A percentile compares a stretch with the other conserved stretches of the same genome.
These are phyloP conservation scores for Russula virescens DNA, from an alignment of 768 basidiomycete genomes.

Conservation along the genomic window DNA sequence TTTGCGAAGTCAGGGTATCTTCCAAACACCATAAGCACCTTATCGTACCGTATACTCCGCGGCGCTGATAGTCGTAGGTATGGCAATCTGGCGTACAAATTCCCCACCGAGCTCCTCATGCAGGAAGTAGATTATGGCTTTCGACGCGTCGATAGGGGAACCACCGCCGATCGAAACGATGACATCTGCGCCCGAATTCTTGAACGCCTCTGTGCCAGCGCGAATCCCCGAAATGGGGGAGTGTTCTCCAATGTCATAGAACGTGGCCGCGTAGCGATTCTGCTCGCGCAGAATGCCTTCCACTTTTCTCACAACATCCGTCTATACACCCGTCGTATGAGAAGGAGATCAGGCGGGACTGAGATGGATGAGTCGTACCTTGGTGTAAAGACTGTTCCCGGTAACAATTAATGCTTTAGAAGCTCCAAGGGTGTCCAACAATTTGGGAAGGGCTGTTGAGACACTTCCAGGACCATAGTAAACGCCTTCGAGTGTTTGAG, in stretches of 20 bases:
- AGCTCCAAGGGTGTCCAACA: constrained; percentile 48
- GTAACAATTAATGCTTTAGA: constrained; percentile 69
- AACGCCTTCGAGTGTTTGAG: constrained; percentile 59
- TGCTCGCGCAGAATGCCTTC: constrained; percentile 50
- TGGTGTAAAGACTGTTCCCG: constrained; percentile 59
- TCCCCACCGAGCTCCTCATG: constrained; percentile 50
- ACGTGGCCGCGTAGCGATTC: constrained; percentile 60
- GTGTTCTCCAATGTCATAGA: constrained; percentile 69
- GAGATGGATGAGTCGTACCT: constrained; percentile 36
- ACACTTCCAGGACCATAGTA: constrained; percentile 70
- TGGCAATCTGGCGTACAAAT: constrained; percentile 62
- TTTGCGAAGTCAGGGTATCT: not conserved
- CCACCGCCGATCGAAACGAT: constrained; percentile 76
- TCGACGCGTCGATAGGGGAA: constrained; percentile 73
- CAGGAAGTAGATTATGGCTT: constrained; percentile 60
- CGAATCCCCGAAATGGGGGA: constrained; percentile 62
- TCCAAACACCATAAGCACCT: not conserved
- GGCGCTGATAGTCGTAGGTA: constrained; percentile 77
- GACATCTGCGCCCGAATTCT: constrained; percentile 53
- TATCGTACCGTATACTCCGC: constrained; percentile 61
- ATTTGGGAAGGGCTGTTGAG: constrained; percentile 54
- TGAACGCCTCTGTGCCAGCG: constrained; percentile 50
- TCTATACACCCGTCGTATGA: constrained; percentile 34
- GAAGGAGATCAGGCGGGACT: not conserved
- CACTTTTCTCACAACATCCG: constrained; percentile 52